Percentiles rank a stretch among this genome's conserved stretches.
These are phyloP conservation scores for Rhizopogon salebrosus DNA, from an alignment of 768 basidiomycete genomes.

Conservation along the genomic window DNA sequence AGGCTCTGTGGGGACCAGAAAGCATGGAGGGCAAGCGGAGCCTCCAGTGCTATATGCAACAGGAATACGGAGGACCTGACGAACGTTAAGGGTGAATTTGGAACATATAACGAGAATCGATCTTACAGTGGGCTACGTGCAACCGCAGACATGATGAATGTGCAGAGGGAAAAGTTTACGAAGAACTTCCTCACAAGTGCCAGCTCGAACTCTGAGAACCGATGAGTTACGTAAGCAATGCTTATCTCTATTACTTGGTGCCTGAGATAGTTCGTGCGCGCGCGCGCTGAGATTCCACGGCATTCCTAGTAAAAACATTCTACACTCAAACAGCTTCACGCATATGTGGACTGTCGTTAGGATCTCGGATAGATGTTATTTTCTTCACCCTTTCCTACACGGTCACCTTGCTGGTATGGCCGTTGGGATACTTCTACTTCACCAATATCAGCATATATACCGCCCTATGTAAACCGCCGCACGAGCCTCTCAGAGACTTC, in stretches of 20 bases:
- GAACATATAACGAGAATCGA: not conserved
- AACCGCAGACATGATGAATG: constrained; percentile 11
- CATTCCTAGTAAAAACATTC: too few species aligned
- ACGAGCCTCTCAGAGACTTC: too few species aligned
- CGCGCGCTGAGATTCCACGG: too few species aligned
- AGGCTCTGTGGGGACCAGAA: constrained; percentile 55
- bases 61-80: constrained; percentile 65
- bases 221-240: constrained; percentile 3
- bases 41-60: constrained; percentile 74
- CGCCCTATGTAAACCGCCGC: too few species aligned
- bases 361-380: too few species aligned
- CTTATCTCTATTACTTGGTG: not conserved
- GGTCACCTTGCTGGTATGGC: too few species aligned
- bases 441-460: too few species aligned
- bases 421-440: too few species aligned
- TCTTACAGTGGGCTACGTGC: constrained; percentile 40
- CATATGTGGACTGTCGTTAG: too few species aligned
- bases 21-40: constrained; percentile 74
- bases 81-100: not conserved
- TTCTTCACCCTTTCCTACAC: too few species aligned
- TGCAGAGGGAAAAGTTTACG: not conserved
- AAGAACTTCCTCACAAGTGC: not conserved
- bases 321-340: too few species aligned
- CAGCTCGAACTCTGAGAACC: not conserved
- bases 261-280: too few species aligned